These are phyloP conservation scores for Plantago lanceolata DNA, from an alignment of 305 asterid genomes.

Conservation along the genomic window DNA sequence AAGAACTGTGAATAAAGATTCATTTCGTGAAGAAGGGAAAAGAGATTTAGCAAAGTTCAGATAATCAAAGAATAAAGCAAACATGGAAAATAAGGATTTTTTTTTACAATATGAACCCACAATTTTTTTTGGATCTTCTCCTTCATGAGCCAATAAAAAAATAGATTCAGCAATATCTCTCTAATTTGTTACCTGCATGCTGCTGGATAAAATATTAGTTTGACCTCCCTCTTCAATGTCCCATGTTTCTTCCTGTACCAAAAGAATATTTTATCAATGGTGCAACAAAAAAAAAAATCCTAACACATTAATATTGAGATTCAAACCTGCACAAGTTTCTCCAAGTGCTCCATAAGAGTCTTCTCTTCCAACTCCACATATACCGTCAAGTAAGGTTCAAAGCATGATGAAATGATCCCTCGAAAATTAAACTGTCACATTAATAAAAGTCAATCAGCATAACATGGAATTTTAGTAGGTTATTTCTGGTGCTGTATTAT, in stretches of 20 bases:
- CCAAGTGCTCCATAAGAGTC: slow-evolving; percentile 92
- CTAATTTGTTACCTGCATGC: slow-evolving; percentile 72
- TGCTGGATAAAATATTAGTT: slow-evolving; percentile 85
- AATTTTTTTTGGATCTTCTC: too few species aligned
- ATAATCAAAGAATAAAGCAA: not conserved
- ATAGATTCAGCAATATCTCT: slow-evolving; percentile 10
- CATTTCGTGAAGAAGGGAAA: not conserved
- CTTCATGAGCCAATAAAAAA: not conserved
- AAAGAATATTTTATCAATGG: slow-evolving; percentile 26
- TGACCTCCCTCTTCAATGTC: slow-evolving; percentile 94
- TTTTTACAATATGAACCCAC: not conserved
- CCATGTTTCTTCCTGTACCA: slow-evolving; percentile 92
- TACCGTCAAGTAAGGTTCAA: slow-evolving; percentile 87
- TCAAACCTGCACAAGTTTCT: slow-evolving; percentile 90
- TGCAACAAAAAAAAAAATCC: slow-evolving; percentile 9
- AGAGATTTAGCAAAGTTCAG: not conserved
- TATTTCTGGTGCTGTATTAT: slow-evolving; percentile 15
- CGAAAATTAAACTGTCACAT: slow-evolving; percentile 82
- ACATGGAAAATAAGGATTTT: not conserved
- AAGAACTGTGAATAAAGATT: not conserved
- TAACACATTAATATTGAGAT: slow-evolving; percentile 12
- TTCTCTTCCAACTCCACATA: slow-evolving; percentile 95
- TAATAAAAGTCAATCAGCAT: slow-evolving; percentile 29
- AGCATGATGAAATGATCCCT: slow-evolving; percentile 94
- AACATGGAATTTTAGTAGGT: slow-evolving; percentile 17